Evolutionary conservation across 2,329 filamentous ascomycete genomes (phyloP).

Genomic region (Aspergillus sp.): DNA sequence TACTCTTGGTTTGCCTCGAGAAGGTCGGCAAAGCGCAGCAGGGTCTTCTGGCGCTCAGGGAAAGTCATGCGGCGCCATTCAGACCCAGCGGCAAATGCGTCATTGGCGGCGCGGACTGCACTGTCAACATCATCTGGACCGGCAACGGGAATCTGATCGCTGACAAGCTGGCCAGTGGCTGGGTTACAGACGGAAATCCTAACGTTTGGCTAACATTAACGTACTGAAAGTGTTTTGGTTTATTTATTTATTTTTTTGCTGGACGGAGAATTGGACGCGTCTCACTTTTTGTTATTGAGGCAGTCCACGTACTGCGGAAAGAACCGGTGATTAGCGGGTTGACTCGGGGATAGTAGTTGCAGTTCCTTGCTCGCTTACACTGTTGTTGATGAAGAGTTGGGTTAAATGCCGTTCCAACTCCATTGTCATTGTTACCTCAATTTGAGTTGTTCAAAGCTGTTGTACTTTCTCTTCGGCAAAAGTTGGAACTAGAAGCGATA

Average conservation of each 20-base stretch:
- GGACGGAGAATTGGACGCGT: too few relatives aligned
- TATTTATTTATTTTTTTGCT: too few relatives aligned
- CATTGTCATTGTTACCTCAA: background rate
- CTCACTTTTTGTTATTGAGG: background rate
- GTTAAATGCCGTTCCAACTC: background rate
- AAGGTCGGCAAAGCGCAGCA: conserved; percentile 75
- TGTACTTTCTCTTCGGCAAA: too few relatives aligned
- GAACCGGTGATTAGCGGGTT: background rate
- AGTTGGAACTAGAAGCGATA: too few relatives aligned
- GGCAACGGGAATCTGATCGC: background rate
- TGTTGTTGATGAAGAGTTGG: background rate
- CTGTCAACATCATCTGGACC: conserved; percentile 62
- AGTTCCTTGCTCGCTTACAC: too few relatives aligned
- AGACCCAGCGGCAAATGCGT: conserved; percentile 72
- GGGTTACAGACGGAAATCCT: background rate
- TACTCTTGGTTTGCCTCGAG: conserved; percentile 71
- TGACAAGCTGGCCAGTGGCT: background rate
- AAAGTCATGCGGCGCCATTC: conserved; percentile 63
- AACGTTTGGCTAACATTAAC: too few relatives aligned
- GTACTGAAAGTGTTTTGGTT: too few relatives aligned
- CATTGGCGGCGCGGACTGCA: conserved; percentile 78
- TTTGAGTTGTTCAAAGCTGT: background rate
- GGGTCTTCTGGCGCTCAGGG: conserved; percentile 63
- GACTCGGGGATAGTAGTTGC: background rate
- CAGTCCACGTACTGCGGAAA: background rate